Percentiles rank a stretch among this genome's conserved stretches.
Conservation (phyloP, 2,329 filamentous ascomycete genomes). For the Neurospora crassa region DNA sequence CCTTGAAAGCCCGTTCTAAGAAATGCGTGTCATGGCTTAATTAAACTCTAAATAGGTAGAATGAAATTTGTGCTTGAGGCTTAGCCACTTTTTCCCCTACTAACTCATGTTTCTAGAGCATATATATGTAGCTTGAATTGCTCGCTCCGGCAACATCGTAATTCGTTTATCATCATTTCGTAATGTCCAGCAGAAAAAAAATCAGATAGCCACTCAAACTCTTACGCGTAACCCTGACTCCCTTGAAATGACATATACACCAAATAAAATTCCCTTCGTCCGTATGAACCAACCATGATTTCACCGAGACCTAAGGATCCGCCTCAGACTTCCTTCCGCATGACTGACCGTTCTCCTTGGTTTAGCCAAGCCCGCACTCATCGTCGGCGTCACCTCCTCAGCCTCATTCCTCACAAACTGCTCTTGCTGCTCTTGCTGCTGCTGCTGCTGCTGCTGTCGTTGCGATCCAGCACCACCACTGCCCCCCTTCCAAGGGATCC, state of each 20-base stretch:
- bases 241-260: not conserved
- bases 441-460: not conserved
- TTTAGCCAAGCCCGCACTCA: constrained; percentile 12
- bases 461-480: not conserved
- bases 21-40: not conserved
- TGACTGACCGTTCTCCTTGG: constrained; percentile 25
- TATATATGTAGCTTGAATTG: not conserved
- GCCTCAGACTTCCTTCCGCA: constrained; percentile 47
- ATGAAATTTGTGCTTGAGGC: not conserved
- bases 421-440: constrained; percentile 15
- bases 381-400: constrained; percentile 9
- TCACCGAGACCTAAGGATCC: constrained; percentile 33
- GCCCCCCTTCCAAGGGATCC: constrained; percentile 34
- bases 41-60: not conserved
- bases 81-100: not conserved
- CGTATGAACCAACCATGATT: not conserved
- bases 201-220: not conserved
- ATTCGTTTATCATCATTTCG: not conserved
- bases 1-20: not conserved
- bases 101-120: not conserved
- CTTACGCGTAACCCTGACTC: not conserved
- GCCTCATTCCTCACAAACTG: constrained; percentile 14
- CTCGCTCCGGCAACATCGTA: not conserved
- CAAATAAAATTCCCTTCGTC: not conserved
- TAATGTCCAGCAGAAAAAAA: too few relatives aligned